Evolutionary conservation across 2,329 filamentous ascomycete species (phyloP), one percentile per base, ranked within the genome.

Genomic region (Fusarium palustre): DNA sequence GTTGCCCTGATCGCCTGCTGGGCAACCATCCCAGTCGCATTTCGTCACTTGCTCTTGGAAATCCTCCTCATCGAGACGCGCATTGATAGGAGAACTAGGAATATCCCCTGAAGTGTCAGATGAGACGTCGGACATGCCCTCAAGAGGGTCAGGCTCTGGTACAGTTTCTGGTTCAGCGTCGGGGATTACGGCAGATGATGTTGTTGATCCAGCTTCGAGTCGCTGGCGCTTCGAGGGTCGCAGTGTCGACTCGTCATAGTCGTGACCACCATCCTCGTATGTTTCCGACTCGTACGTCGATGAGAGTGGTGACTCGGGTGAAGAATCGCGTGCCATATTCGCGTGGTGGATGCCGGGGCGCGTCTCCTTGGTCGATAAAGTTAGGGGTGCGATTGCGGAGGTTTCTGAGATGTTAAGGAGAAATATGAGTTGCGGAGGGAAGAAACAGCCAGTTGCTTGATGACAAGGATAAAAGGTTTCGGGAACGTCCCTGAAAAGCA

Each of bases 91-190:
- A 2, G 90, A 92, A 76, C 88, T 90, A 28, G 92, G 92, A 49
- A 94, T 88, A 59, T 93, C 94, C 78, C 93, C 93, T 34, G 92
- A 94, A 50, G 92, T 97, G 80, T 99, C 96, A 55, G 92, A 93
- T 10, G 94, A 97, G 64, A 98, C 90, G 55, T 94, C 92, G 53
- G 88, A 88, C 81, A 87, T 81, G 72, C 83, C 85, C 64, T 87
- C 86, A 43, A 88, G 81, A 71, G 86, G 79, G 78, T 89, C 79
- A 63, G 86, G 79, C 53, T 85, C 81, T 15, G 81, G 81, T 5
- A 83, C 82, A 11, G 81, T 76, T 45, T 86, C 84, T 49, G 79
- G 79, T 56, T 84, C 83, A 28, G 76, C 79, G 24, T 81, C 80
- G 31, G 76, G 78, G 48, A 82, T 76, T 13, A 81, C 76, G 18